Conservation (phyloP, 345 rosid genomes). For the Clarkia xantiana region DNA sequence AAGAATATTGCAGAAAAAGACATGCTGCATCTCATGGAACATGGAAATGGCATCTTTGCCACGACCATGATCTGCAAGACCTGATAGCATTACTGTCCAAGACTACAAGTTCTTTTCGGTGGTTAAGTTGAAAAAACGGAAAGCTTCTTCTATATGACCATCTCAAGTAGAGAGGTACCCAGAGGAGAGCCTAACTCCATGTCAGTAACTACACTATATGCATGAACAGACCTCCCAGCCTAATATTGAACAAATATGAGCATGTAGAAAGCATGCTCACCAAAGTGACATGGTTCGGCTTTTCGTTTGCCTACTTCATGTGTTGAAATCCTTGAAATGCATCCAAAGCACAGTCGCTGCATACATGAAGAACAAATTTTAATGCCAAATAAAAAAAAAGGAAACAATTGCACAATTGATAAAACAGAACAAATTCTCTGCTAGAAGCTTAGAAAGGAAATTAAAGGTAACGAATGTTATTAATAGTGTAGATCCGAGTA, state of each 20-base stretch:
- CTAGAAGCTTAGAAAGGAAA: too few species aligned
- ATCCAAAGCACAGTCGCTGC: constrained; percentile 18
- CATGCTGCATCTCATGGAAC: constrained; percentile 12
- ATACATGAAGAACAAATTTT: too few species aligned
- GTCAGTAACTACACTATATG: constrained; percentile 10
- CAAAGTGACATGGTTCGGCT: constrained; percentile 15
- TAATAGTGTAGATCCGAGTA: too few species aligned
- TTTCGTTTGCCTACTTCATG: constrained; percentile 11
- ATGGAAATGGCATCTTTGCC: constrained; percentile 11
- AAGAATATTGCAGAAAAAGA: constrained; percentile 14
- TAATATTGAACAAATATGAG: constrained; percentile 13
- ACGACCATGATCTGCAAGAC: constrained; percentile 18
- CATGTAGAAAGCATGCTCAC: constrained; percentile 25
- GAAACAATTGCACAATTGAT: too few species aligned
- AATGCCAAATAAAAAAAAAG: too few species aligned
- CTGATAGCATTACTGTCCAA: constrained; percentile 33
- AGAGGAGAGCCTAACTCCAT: constrained; percentile 21
- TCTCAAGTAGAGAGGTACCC: constrained; percentile 37
- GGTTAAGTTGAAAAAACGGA: constrained; percentile 18
- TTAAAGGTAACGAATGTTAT: too few species aligned
- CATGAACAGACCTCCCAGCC: constrained; percentile 20
- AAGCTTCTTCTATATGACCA: constrained; percentile 27
- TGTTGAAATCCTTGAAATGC: constrained; percentile 16
- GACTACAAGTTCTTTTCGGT: constrained; percentile 26
- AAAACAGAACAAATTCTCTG: too few species aligned